A percentile compares a stretch with the other conserved stretches of the same genome.
Evolutionary conservation across 2,329 filamentous ascomycete species (phyloP).

Genomic region (Ophiostoma australiae): DNA sequence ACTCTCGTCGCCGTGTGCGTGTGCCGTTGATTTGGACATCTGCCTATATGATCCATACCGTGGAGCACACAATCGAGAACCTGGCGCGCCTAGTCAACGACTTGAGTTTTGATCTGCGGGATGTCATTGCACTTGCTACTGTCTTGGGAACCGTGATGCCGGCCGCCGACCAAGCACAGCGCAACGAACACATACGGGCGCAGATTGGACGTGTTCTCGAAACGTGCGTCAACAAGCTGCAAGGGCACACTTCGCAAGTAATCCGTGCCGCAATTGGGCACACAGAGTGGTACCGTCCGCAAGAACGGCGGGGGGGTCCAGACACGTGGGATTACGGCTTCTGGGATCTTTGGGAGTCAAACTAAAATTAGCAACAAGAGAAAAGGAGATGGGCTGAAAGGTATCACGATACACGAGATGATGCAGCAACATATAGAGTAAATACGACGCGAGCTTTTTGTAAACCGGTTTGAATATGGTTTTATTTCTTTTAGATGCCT

Average conservation of each 20-base stretch:
- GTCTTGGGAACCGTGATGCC: slow-evolving; percentile 30
- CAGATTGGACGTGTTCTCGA: slow-evolving; percentile 28
- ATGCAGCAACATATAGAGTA: not conserved
- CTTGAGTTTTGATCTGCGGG: slow-evolving; percentile 29
- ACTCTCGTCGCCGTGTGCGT: not conserved
- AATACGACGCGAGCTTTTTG: not conserved
- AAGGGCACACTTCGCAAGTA: slow-evolving; percentile 21
- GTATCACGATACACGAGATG: not conserved
- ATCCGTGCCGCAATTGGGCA: slow-evolving; percentile 15
- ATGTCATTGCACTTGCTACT: slow-evolving; percentile 28
- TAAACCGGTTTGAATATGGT: not conserved
- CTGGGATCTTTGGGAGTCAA: slow-evolving; percentile 20
- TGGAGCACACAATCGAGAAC: slow-evolving; percentile 29
- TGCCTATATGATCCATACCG: slow-evolving; percentile 28
- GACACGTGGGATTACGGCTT: slow-evolving; percentile 18
- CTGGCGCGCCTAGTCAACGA: slow-evolving; percentile 28
- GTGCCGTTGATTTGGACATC: slow-evolving; percentile 27
- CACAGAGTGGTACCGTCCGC: not conserved
- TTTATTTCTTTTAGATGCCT: not conserved
- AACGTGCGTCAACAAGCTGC: slow-evolving; percentile 25
- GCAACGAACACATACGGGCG: slow-evolving; percentile 26
- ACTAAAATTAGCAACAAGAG: not conserved
- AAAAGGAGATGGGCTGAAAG: not conserved
- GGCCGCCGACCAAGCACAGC: slow-evolving; percentile 23
- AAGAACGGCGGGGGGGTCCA: slow-evolving; percentile 13